These are phyloP conservation scores for Apophysomyces elegans DNA, from an alignment of 371 early-diverging fungal genomes.

Conservation along the genomic window DNA sequence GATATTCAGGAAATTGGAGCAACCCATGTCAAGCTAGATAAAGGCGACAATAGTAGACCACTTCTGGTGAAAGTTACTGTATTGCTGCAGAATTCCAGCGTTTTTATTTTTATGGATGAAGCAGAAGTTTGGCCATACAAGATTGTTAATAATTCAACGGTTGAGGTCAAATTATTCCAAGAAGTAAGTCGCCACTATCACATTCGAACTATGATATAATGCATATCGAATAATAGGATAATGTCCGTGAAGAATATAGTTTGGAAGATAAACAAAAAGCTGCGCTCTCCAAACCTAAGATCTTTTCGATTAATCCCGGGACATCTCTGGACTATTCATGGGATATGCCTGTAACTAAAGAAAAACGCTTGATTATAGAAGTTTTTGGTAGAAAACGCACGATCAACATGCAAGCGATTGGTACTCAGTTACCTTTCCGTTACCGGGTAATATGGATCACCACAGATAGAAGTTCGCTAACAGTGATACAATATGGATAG, in stretches of 20 bases:
- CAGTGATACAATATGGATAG: not conserved
- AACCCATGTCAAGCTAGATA: conserved; percentile 75
- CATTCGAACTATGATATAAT: not conserved
- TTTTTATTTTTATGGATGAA: conserved; percentile 83
- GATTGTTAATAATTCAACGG: conserved; percentile 81
- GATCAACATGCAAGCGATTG: conserved; percentile 90
- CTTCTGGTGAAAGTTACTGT: conserved; percentile 80
- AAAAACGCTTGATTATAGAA: conserved; percentile 71
- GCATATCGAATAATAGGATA: conserved; percentile 14
- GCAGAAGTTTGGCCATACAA: conserved; percentile 89
- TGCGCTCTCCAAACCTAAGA: conserved; percentile 26
- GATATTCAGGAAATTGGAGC: conserved; percentile 84
- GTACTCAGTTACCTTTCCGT: conserved; percentile 83
- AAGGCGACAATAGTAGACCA: conserved; percentile 47
- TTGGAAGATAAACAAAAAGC: conserved; percentile 35
- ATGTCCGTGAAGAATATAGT: conserved; percentile 35
- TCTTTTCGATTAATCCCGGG: conserved; percentile 25
- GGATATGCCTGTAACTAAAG: conserved; percentile 84
- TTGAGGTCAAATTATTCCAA: conserved; percentile 81
- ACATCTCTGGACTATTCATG: conserved; percentile 83
- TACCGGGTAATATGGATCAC: conserved; percentile 52
- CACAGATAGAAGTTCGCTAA: not conserved
- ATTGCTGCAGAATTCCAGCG: conserved; percentile 80
- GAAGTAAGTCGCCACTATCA: conserved; percentile 38
- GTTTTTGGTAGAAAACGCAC: conserved; percentile 75